Evolutionary conservation across 108 stramenopile species (phyloP), one percentile per base, ranked within the genome.

Genomic region (Epithemia pelagica): DNA sequence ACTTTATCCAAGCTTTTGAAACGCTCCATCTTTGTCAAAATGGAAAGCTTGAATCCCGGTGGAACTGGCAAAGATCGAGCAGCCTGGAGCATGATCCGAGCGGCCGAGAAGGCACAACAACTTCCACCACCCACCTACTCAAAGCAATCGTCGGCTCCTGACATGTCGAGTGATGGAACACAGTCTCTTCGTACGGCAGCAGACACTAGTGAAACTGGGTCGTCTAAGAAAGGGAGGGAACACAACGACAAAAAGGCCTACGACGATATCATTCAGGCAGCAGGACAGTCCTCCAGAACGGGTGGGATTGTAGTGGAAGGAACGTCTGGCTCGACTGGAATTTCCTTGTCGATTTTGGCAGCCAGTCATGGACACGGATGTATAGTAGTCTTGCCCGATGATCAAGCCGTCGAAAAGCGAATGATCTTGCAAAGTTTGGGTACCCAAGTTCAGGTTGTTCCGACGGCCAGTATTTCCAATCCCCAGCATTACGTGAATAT

Each of bases 321-420:
- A 5, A 96, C 95, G 23, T 91, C 89, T 19, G 98, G 96, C 52
- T 94, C 92, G n/a, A 98, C 98, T 10, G 96, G 96, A 2, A 96
- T 98, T 37, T 84, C 95, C 56, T 68, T 97, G 26, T 95, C 98
- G 0, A 86, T 85, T 1, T 61, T 96, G 30, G 89, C 86, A 57
- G 79, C 75, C 24, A 72, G 91, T 28, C 77, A 91, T 32, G 96
- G 96, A 25, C 95, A 96, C 69, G 79, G 73, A 0, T 87, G 90
- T 46, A 72, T 96, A 21, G 90, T 96, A 7, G 94, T 96, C 58
- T 74, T 97, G 83, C 96, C 98, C 23, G 98, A 98, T 69, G 98
- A 98, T 74, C 93, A 95, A 80, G 88, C 91, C 25, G 69, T 70
- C 20, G 94, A 96, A 70, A 98, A 98, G 67, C 71, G 75, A 59